Conservation (phyloP, 192 early-diverging fungal species). For the Gonapodya prolifera region DNA sequence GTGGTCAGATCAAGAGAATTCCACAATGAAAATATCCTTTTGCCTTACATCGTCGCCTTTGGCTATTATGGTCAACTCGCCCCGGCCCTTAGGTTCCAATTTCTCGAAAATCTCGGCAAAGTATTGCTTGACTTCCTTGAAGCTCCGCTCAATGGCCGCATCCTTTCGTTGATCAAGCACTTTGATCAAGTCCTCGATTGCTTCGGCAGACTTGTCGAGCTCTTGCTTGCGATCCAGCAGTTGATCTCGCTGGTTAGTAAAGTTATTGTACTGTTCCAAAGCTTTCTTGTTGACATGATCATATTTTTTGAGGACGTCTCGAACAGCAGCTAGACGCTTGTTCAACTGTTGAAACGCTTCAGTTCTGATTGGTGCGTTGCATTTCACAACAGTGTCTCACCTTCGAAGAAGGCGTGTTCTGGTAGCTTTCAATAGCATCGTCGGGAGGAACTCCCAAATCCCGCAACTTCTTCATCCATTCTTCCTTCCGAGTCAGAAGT, state of each 20-base stretch:
- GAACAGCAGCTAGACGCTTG: conserved; percentile 46
- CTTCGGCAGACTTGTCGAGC: conserved; percentile 64
- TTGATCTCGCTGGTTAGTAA: conserved; percentile 76
- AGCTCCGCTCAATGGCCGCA: conserved; percentile 93
- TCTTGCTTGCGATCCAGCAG: conserved; percentile 76
- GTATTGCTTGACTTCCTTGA: conserved; percentile 77
- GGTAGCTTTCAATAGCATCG: conserved; percentile 70
- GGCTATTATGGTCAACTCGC: conserved; percentile 74
- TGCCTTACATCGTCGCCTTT: conserved; percentile 37
- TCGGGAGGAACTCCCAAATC: conserved; percentile 92
- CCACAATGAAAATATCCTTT: background rate
- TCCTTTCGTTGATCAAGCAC: conserved; percentile 92
- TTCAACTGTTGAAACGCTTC: conserved; percentile 26
- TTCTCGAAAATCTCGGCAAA: conserved; percentile 80
- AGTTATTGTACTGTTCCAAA: conserved; percentile 92
- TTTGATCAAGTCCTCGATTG: conserved; percentile 78
- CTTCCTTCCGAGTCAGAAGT: conserved; percentile 73
- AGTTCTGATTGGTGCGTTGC: too few species aligned
- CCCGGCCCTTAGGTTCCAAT: conserved; percentile 78
- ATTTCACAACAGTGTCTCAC: too few species aligned
- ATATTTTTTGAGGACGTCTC: conserved; percentile 78
- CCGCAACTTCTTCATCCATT: conserved; percentile 71
- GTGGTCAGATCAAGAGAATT: background rate
- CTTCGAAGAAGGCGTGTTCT: conserved; percentile 26
- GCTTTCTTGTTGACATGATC: conserved; percentile 97